Base-by-base conservation (phyloP, 208 protist species). In the Leishmania turanica region DNA sequence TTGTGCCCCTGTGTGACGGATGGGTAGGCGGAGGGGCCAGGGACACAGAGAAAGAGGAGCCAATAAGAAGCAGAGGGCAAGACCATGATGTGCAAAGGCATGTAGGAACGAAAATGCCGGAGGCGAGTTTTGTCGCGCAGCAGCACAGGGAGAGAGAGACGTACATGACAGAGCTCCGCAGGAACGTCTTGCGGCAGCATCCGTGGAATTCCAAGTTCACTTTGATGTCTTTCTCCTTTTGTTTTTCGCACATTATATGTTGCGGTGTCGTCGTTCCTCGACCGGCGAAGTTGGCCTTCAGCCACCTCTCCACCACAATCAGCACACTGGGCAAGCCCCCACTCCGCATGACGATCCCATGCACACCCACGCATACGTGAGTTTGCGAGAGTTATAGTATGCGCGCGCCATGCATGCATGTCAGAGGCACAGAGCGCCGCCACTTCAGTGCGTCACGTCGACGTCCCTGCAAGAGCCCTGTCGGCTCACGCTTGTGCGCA, bases 201-300 rank as follows among this genome's bases (percentile, higher is more conserved):
- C 42, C 7, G 68, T 34, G 27, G 68, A 9, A 73, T 53, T 54
- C 7, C 65, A 70, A 53, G 21, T 54, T 42, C 62, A 40, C 27
- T 47, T 77, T 37, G 31, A 64, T 64, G 47, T 9, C 17, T 77
- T 80, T 60, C 0, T 83, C 27, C 54, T 87, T 87, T 81, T 34
- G 76, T 56, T 79, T 51, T 42, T 53, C 69, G 21, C 24, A 9
- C 7, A 53, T 31, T 51, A 42, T 11, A 40, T n/a, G 5, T 37
- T 49, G 6, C 40, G 24, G 40, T 9, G 40, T 27, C 42, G 34
- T 19, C 40, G 66, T 47, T 24, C 9, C 68, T 24, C 11, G 17
- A 73, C 24, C 45, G 4, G 11, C 15, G 21, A 53, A 31, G 42
- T 24, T 53, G 21, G 21, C 45, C 45, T 49, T 15, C 40, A 70